Evolutionary conservation across 257 asterid species (phyloP), one percentile per base, ranked within the genome.

Genomic region (Solanum rostratum): DNA sequence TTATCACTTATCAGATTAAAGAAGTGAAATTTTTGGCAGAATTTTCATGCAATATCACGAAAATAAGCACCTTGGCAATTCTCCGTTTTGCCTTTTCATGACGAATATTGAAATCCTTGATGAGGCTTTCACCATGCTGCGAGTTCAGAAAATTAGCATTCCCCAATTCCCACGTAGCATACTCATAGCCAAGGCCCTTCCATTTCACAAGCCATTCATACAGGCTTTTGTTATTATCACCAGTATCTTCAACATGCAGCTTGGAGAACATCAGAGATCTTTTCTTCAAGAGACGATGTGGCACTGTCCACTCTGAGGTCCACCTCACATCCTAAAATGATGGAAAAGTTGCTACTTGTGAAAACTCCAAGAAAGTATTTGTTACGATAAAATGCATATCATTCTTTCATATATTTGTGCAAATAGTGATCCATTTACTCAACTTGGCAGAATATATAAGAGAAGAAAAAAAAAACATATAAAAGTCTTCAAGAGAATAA

Each of bases 141-240:
- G 96, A 90, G 79, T 83, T 81, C 29, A 93, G 88, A 82, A 87
- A 88, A 84, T 27, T 20, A 84, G 92, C 86, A 85, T 85, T 89
- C 84, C 91, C 97, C 68, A 92, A 84, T 89, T 93, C 97, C 97
- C 97, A 93, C 7, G 96, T 89, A 73, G 92, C 91, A 89, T 89
- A 87, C 83, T 89, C 91, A 90, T 92, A 91, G 83, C 73, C 89
- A 88, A 92, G 96, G 88, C 91, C 92, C 86, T 79, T 45, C 97
- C 97, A 93, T 88, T 91, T 92, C 84, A 93, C 95, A 88, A 93
- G 95, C 96, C 97, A 93, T 86, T 93, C 97, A 54, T 45, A 86
- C 69, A 88, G 88, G 87, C 95, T 89, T 22, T 83, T 88, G 60
- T 83, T 86, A 66, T 88, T 88, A 82, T 55, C 88, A 83, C 82